phyloP scores from a whole-genome alignment of 1,284 basidiomycete species.

The Marasmius fiardii region DNA sequence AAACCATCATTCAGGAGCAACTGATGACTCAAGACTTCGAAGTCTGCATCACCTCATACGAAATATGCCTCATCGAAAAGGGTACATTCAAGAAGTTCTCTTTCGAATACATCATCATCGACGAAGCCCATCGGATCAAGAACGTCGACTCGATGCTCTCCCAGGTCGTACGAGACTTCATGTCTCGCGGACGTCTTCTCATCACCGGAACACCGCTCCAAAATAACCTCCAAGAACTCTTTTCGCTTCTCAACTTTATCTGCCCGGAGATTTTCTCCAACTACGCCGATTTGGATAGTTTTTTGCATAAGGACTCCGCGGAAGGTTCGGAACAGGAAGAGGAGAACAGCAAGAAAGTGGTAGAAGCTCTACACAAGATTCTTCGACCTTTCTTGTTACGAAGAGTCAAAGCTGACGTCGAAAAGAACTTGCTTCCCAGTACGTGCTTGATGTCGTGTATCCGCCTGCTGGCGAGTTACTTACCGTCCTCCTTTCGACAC shows the following conservation, averaged over 20 bases:
- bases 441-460: slow-evolving; percentile 27
- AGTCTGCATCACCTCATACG: slow-evolving; percentile 95
- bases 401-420: slow-evolving; percentile 96
- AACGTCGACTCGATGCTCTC: slow-evolving; percentile 96
- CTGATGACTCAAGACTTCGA: slow-evolving; percentile 91
- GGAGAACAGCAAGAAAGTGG: slow-evolving; percentile 87
- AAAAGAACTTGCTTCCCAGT: slow-evolving; percentile 94
- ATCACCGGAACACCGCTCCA: slow-evolving; percentile 98
- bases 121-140: slow-evolving; percentile 99
- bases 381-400: slow-evolving; percentile 92
- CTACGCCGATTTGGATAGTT: slow-evolving; percentile 72
- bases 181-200: slow-evolving; percentile 83
- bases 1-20: slow-evolving; percentile 73
- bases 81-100: slow-evolving; percentile 89
- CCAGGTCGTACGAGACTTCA: slow-evolving; percentile 93
- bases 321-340: slow-evolving; percentile 74
- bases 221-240: slow-evolving; percentile 97
- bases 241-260: slow-evolving; percentile 94
- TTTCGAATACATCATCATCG: slow-evolving; percentile 98
- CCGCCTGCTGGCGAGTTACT: not conserved
- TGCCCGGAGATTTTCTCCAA: slow-evolving; percentile 82
- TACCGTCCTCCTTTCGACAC: slow-evolving; percentile 16
- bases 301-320: slow-evolving; percentile 76
- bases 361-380: slow-evolving; percentile 97
- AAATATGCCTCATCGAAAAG: slow-evolving; percentile 96